Evolutionary conservation across 768 basidiomycete species (phyloP), one percentile per base, ranked within the genome.

Genomic region (Termitomyces sp.): DNA sequence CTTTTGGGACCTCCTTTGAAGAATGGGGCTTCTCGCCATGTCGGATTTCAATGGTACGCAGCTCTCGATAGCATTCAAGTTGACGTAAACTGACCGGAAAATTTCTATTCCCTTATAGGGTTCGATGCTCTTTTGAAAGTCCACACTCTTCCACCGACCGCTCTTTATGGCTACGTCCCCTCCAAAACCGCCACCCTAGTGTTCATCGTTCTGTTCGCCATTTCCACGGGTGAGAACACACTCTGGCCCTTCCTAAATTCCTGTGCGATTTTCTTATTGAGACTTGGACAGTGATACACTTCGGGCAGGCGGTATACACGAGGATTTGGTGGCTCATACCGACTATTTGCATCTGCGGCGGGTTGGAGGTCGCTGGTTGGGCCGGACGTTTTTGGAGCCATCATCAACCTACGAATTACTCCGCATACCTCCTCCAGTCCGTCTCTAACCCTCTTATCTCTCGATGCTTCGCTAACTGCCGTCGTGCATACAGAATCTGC

Each of bases 281-380:
- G 15, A 38, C 13, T 3, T 6, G 32, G 39, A 60, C 22, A 86
- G 83, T 79, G 2, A 49, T 75, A 0, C 87, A 89, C 66, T 16
- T 77, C 6, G 74, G 64, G 1, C 82, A 86, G 70, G 76, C 80
- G 1, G 52, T 76, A 1, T 70, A 70, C 42, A 82, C 71, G 65
- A 76, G 78, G 9, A 71, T 78, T 54, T 85, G 84, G 81, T 88
- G 80, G 79, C 64, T 86, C 11, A 33, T 84, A 48, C 78, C 79
- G 0, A 87, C 86, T 0, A 76, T 75, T 6, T 71, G 76, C 16
- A 65, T 84, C 0, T 78, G 79, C 46, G 84, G 83, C 9, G 16
- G 80, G 0, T 67, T 80, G 11, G 88, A 89, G 66, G 66, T 81
- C 11, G 60, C 82, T 2, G 87, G 86, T 0, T 88, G 87, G 87